Evolutionary conservation across 257 asterid species (phyloP), one percentile per base, ranked within the genome.

Genomic region (Penstemon eatonii): DNA sequence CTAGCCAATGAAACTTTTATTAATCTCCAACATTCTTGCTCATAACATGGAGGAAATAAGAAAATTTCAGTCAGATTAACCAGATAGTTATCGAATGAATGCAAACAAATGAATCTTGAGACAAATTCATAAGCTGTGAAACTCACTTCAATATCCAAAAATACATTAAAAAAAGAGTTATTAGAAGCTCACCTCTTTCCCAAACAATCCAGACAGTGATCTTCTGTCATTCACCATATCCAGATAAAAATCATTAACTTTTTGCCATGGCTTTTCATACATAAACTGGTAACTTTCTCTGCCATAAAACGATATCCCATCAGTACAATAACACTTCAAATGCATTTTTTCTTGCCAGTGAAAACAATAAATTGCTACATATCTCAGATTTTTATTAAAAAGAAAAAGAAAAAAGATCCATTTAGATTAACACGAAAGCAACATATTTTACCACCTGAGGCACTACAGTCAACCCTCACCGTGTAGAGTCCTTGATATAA

Each of bases 231-330:
- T 87, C 79, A 87, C 96, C 84, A 81, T 81, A 51, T 85, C 86
- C 66, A 69, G 75, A 72, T 93, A 93, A 77, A 90, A 87, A 67
- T 81, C 83, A 73, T 75, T 81, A 50, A 93, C 87, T 66, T 78
- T 81, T 49, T 80, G 71, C 97, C 99, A 93, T 37, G 91, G 89
- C 76, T 86, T 88, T 19, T 78, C 79, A 73, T 79, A 79, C 97
- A 87, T 93, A 78, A 84, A 93, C 82, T 90, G 78, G 74, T 88
- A 83, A 73, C 97, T 80, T 82, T 93, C 99, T 85, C 99, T 93
- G 82, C 70, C 79, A 75, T 72, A 63, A 63, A 59, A 61, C 15
- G 44, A 62, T 46, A 45, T 10, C 45, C 8, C 56, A 63, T 60
- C 25, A 61, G 58, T 56, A 55, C 33, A n/a, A 38, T 18, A 45